Conservation (phyloP, 306 rosid genomes). For the Medicago ruthenica region DNA sequence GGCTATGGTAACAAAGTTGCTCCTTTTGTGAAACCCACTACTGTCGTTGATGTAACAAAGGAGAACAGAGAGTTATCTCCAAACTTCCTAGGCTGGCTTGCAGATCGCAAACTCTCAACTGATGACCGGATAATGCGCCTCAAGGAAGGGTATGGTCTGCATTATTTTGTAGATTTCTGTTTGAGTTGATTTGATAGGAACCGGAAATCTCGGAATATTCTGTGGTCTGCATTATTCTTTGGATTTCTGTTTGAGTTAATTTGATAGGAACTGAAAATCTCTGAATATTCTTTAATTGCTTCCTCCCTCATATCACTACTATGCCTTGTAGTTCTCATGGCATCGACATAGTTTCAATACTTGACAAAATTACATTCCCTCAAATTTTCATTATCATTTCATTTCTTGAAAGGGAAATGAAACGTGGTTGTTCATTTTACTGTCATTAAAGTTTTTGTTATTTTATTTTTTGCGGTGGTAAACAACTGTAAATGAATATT, state of each 20-base stretch:
- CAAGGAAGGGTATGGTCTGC: slow-evolving; percentile 85
- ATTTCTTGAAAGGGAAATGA: too few species aligned
- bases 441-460: too few species aligned
- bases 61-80: slow-evolving; percentile 88
- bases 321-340: neutral
- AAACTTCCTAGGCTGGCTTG: slow-evolving; percentile 84
- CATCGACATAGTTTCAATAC: neutral
- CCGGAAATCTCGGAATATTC: neutral
- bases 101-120: slow-evolving; percentile 82
- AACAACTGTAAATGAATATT: too few species aligned
- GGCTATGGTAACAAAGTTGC: slow-evolving; percentile 95
- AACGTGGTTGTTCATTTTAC: too few species aligned
- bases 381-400: neutral
- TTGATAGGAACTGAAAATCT: neutral
- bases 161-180: neutral
- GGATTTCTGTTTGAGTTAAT: neutral
- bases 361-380: neutral
- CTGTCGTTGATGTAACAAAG: slow-evolving; percentile 74
- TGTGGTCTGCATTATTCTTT: neutral
- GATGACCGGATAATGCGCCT: slow-evolving; percentile 91
- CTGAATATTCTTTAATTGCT: neutral
- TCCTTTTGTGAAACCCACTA: slow-evolving; percentile 83
- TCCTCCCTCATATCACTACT: neutral
- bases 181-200: neutral
- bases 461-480: too few species aligned